Evolutionary conservation across 139 green algal genomes (phyloP).

Genomic region (Zygnema circumcarinatum): DNA sequence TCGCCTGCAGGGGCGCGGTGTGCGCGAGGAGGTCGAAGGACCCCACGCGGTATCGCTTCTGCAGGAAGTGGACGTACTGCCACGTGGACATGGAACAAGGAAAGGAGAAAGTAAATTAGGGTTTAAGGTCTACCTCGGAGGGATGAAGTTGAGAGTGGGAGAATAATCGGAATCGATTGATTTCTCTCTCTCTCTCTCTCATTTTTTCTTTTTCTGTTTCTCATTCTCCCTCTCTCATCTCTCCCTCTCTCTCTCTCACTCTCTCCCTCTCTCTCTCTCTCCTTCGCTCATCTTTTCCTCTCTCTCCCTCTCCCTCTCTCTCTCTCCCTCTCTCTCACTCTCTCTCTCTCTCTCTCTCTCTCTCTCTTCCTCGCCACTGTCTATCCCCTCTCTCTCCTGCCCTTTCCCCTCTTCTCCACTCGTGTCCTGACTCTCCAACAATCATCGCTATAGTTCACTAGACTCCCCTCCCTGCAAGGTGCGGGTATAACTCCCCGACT

Average conservation of each 20-base stretch:
- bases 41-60: conserved; percentile 79
- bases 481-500: no score
- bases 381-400: neutral
- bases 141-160: neutral
- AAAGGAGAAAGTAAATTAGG: neutral
- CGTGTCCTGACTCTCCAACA: neutral
- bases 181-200: neutral
- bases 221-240: neutral
- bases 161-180: neutral
- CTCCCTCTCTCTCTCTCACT: neutral
- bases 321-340: neutral
- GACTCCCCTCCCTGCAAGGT: no score
- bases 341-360: neutral
- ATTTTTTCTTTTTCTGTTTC: neutral
- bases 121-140: neutral
- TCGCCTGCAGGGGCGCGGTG: conserved; percentile 79
- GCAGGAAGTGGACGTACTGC: conserved; percentile 77
- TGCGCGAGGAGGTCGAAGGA: conserved; percentile 84
- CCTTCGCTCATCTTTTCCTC: neutral
- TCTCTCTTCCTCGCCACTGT: neutral
- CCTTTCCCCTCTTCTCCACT: neutral
- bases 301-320: neutral
- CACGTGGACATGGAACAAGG: neutral
- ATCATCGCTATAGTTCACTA: neutral
- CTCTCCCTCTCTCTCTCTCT: neutral